Base-by-base conservation (phyloP, 441 rosid species). In the Iberis amara region DNA sequence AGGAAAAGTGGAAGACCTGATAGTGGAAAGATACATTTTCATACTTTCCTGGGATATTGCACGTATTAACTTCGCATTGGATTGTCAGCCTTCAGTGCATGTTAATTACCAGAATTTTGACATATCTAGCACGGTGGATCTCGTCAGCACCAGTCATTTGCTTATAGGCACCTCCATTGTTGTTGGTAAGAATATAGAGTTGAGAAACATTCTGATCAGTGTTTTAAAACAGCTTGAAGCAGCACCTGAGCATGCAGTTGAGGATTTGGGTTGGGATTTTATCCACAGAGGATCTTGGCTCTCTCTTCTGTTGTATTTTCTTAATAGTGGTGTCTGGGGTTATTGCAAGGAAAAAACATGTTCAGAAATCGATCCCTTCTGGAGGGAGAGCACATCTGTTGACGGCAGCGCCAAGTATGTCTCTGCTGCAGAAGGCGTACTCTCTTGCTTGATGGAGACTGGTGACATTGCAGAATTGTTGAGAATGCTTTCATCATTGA, bases 11-110 rank as follows among this genome's bases (percentile, higher is more conserved):
- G 98, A 84, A 79, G 99, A 91, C 64, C 79, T 89, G 63, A 70
- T 95, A 46, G 74, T 89, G 64, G 99, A 95, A 78, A 83, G 98
- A 75, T 95, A 95, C 70, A 47, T 86, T 47, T 95, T 85, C 71
- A 46, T 73, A 18, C 96, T 95, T 68, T 86, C 95, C 71, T 77
- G 86, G 76, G 99, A 95, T 77, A 65, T 88, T 60, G 78, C 96
- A 50, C 60, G 65, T 35, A 51, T 67, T 64, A 66, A 69, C 36
- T 59, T 62, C 13, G 45, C 73, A 43, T 47, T 63, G 35, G 79
- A 75, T 47, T 27, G 49, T 65, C 80, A 66, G 62, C 68, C 75
- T 62, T 70, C 75, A 41, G 39, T 67, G 53, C 59, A 67, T 77
- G 65, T 71, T 45, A 78, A 72, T 48, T 52, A 69, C 18, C 72